Percentiles rank a stretch among this genome's conserved stretches.
Evolutionary conservation across 1,284 basidiomycete species (phyloP).

Genomic region (Ustilago vetiveriae): DNA sequence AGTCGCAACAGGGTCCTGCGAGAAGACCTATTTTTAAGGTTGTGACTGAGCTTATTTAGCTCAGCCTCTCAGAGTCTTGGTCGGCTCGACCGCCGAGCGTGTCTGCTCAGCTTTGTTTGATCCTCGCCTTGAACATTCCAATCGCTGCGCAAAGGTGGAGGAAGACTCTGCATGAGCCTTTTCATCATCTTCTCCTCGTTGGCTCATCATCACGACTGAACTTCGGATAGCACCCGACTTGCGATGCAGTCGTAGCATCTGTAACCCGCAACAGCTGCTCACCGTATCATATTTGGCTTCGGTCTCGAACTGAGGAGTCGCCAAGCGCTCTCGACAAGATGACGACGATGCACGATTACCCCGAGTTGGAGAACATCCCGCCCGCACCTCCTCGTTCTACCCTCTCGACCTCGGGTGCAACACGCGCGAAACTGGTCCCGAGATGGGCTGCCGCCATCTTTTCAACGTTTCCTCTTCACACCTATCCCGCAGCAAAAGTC

Average conservation of each 20-base stretch:
- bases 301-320: no score
- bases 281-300: no score
- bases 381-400: slow-evolving; percentile 39
- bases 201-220: no score
- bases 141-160: background rate
- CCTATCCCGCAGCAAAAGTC: slow-evolving; percentile 34
- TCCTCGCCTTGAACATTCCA: no score
- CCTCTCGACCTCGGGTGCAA: slow-evolving; percentile 13
- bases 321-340: slow-evolving; percentile 2
- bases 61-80: no score
- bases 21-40: no score
- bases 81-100: no score
- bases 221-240: no score
- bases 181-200: background rate
- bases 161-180: background rate
- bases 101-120: no score
- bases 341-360: slow-evolving; percentile 20
- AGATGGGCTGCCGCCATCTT: slow-evolving; percentile 41
- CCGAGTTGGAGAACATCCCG: slow-evolving; percentile 51
- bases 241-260: background rate
- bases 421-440: slow-evolving; percentile 23
- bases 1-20: background rate
- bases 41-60: slow-evolving; percentile 7
- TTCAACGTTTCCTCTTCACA: slow-evolving; percentile 39
- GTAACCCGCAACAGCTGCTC: no score